A percentile compares a stretch with the other conserved stretches of the same genome.
Conservation (phyloP, 1,284 basidiomycete species). For the Neonothopanus nambi region DNA sequence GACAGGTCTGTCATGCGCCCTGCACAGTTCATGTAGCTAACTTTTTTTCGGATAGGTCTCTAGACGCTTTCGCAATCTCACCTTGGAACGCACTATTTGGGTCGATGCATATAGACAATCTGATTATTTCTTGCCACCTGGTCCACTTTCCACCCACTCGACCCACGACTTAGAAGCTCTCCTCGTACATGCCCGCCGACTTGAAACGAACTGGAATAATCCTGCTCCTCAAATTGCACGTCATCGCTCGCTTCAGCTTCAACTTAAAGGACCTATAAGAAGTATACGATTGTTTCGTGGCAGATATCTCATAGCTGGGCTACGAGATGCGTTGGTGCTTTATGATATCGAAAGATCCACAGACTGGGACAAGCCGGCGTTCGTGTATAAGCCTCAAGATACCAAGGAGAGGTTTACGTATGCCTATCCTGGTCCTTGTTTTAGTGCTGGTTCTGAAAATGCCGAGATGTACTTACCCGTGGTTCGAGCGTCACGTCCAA, state of each 20-base stretch:
- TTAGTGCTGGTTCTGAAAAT: no score
- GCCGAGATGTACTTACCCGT: no score
- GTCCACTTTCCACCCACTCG: not conserved
- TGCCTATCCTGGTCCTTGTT: no score
- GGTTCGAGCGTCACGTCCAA: no score
- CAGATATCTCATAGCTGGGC: not conserved
- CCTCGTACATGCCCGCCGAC: constrained; percentile 3
- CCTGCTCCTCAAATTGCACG: not conserved
- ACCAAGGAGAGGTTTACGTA: no score
- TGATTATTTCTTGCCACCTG: not conserved
- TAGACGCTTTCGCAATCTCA: not conserved
- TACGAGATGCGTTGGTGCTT: not conserved
- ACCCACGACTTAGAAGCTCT: not conserved
- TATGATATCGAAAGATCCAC: constrained; percentile 3
- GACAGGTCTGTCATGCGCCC: no score
- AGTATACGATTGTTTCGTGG: not conserved
- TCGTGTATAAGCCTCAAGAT: not conserved
- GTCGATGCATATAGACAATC: not conserved
- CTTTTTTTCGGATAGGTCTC: not conserved
- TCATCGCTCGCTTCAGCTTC: not conserved
- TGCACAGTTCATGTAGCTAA: no score
- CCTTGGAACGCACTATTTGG: not conserved
- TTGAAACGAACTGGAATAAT: constrained; percentile 1
- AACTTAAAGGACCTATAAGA: not conserved
- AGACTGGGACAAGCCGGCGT: not conserved